phyloP scores from a whole-genome alignment of 2,329 filamentous ascomycete species.

The Cladosporium sp. region DNA sequence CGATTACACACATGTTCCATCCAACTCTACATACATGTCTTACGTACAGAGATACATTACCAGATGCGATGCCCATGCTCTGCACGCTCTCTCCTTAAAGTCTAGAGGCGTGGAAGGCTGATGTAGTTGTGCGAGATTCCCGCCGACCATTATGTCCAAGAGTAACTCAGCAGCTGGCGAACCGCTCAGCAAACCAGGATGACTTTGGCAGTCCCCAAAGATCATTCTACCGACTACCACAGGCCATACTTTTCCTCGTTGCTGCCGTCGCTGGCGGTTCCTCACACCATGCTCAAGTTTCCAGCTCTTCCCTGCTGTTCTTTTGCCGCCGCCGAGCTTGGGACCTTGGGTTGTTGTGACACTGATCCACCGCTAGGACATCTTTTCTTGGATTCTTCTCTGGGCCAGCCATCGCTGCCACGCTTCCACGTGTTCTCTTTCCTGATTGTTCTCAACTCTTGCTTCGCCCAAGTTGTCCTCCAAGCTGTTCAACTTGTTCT shows the following conservation, averaged over 20 bases:
- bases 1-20: background rate
- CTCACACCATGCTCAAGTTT: background rate
- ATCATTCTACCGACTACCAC: background rate
- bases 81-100: background rate
- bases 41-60: background rate
- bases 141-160: background rate
- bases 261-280: background rate
- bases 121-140: background rate
- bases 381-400: background rate
- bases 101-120: background rate
- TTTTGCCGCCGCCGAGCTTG: background rate
- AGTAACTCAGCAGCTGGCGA: background rate
- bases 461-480: background rate
- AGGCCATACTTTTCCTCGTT: background rate
- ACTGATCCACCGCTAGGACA: background rate
- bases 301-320: background rate
- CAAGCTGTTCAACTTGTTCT: background rate
- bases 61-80: background rate
- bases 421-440: background rate
- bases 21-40: background rate
- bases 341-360: background rate
- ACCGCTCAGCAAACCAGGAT: background rate
- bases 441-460: background rate
- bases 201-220: background rate
- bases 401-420: background rate